Evolutionary conservation across 1,284 basidiomycete genomes (phyloP).

Genomic region (Tylopilus sp.): DNA sequence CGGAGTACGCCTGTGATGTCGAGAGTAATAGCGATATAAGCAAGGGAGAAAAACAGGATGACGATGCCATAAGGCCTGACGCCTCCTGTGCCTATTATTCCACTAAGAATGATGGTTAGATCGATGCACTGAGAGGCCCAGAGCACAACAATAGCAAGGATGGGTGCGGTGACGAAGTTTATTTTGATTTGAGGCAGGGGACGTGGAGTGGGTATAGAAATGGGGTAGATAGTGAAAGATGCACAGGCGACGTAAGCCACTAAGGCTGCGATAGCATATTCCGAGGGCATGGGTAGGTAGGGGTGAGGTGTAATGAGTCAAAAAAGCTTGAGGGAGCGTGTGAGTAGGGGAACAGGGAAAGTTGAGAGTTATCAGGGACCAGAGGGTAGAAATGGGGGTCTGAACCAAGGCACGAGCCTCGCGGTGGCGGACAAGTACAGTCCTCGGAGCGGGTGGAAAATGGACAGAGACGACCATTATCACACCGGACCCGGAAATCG

Average conservation of each 20-base stretch:
- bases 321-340: too few relatives aligned
- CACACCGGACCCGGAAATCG: conserved; percentile 65
- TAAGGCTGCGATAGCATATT: conserved; percentile 71
- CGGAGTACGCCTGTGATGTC: conserved; percentile 93
- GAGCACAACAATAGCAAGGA: conserved; percentile 82
- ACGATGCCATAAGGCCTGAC: conserved; percentile 95
- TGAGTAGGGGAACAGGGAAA: too few relatives aligned
- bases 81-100: conserved; percentile 79
- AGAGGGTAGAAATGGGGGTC: too few relatives aligned
- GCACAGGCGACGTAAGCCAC: conserved; percentile 83
- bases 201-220: conserved; percentile 61
- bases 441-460: conserved; percentile 59
- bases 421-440: too few relatives aligned
- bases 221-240: conserved; percentile 74
- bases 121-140: conserved; percentile 83
- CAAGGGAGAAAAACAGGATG: conserved; percentile 91
- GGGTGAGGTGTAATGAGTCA: too few relatives aligned
- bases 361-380: too few relatives aligned
- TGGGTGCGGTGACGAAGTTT: conserved; percentile 81
- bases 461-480: conserved; percentile 60
- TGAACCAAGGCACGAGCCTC: too few relatives aligned
- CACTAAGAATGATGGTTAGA: conserved; percentile 70
- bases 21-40: conserved; percentile 96
- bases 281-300: conserved; percentile 60
- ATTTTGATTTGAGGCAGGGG: conserved; percentile 58